Conservation (phyloP, 352 stramenopile genomes). For the Phytophthora pini region DNA sequence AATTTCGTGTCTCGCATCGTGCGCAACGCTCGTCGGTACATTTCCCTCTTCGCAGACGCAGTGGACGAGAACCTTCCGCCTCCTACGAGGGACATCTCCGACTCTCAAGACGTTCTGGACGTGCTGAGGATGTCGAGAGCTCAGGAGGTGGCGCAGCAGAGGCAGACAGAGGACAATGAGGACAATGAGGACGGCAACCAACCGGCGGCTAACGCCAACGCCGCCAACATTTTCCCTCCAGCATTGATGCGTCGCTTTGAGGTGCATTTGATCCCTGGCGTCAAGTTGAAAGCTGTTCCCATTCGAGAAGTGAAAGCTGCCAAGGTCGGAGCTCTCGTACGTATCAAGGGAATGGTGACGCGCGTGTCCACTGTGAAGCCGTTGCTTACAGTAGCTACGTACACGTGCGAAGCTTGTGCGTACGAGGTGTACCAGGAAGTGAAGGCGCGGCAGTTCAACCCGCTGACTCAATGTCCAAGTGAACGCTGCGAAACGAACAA, state of each 20-base stretch:
- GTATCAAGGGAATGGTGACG: slow-evolving; percentile 98
- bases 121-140: slow-evolving; percentile 80
- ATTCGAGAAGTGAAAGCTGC: slow-evolving; percentile 95
- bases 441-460: slow-evolving; percentile 94
- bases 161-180: slow-evolving; percentile 37
- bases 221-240: slow-evolving; percentile 88
- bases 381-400: slow-evolving; percentile 96
- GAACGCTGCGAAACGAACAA: slow-evolving; percentile 89
- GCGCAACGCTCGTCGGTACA: slow-evolving; percentile 89
- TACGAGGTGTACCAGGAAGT: slow-evolving; percentile 98
- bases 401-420: slow-evolving; percentile 97
- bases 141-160: slow-evolving; percentile 69
- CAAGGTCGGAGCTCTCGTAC: slow-evolving; percentile 96
- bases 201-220: slow-evolving; percentile 35
- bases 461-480: slow-evolving; percentile 91
- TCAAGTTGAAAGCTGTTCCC: slow-evolving; percentile 89
- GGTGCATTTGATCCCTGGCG: slow-evolving; percentile 77
- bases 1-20: slow-evolving; percentile 86
- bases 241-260: slow-evolving; percentile 93
- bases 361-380: slow-evolving; percentile 99
- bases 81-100: slow-evolving; percentile 80
- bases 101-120: slow-evolving; percentile 87
- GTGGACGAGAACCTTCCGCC: slow-evolving; percentile 89
- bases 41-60: slow-evolving; percentile 88
- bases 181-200: slow-evolving; percentile 35